Evolutionary conservation across 2,329 filamentous ascomycete species (phyloP).

Genomic region (Pestalotiopsis sp.): DNA sequence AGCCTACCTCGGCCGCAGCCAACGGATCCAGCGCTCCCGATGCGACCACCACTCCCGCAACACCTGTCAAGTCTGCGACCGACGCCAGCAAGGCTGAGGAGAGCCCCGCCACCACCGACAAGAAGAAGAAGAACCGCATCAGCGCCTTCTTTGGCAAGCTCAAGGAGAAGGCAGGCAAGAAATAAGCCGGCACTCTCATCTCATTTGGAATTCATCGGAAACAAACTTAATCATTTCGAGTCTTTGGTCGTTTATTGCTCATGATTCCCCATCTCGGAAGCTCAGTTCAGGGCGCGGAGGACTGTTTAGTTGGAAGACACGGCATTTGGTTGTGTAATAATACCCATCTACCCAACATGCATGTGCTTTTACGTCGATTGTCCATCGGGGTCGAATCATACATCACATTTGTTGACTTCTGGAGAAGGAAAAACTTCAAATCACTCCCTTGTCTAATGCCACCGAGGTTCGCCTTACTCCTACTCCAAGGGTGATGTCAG

Average conservation of each 20-base stretch:
- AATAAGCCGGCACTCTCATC: background rate
- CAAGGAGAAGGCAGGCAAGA: slow-evolving; percentile 13
- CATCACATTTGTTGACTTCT: background rate
- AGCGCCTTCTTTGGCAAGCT: slow-evolving; percentile 39
- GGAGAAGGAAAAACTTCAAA: background rate
- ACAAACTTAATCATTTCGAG: background rate
- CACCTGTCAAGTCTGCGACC: slow-evolving; percentile 2
- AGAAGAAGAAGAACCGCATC: slow-evolving; percentile 44
- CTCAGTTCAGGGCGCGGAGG: background rate
- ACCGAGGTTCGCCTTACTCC: background rate
- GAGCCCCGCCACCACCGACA: slow-evolving; percentile 31
- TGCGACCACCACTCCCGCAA: background rate
- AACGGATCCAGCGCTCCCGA: background rate
- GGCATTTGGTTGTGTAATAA: slow-evolving; percentile 12
- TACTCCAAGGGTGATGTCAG: background rate
- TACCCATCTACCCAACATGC: slow-evolving; percentile 10
- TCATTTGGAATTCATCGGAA: background rate
- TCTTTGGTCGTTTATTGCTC: slow-evolving; percentile 10
- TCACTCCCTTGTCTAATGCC: background rate
- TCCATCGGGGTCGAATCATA: background rate
- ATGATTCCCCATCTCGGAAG: slow-evolving; percentile 16
- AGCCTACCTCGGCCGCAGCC: slow-evolving; percentile 5
- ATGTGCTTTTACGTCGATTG: background rate
- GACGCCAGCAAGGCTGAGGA: slow-evolving; percentile 17
- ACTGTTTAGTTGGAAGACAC: background rate